Percentiles rank a stretch among this genome's conserved stretches.
These are phyloP conservation scores for Rhodamnia argentea DNA, from an alignment of 345 rosid genomes.

Conservation along the genomic window DNA sequence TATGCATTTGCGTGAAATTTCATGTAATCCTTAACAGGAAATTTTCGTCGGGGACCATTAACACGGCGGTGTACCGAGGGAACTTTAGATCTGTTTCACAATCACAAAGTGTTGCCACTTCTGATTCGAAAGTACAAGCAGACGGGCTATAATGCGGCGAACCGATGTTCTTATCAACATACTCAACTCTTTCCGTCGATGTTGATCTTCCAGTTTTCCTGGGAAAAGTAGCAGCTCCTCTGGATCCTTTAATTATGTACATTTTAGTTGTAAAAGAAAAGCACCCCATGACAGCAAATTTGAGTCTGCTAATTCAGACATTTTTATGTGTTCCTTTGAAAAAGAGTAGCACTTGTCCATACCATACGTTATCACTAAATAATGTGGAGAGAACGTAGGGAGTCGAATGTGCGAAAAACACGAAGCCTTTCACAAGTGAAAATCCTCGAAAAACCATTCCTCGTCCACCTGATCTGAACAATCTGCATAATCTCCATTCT, in stretches of 20 bases:
- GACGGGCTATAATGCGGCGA: background rate
- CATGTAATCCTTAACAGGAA: no score
- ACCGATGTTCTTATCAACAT: background rate
- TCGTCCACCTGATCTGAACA: background rate
- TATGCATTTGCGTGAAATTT: no score
- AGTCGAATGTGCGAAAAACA: background rate
- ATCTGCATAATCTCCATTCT: background rate
- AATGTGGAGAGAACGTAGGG: background rate
- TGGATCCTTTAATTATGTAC: background rate
- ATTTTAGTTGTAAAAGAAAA: background rate
- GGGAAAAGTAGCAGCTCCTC: background rate
- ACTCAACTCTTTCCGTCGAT: background rate
- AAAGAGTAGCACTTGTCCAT: background rate
- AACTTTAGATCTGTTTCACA: background rate
- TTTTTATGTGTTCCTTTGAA: background rate
- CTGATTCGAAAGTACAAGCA: background rate
- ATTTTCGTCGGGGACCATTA: no score
- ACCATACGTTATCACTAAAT: background rate
- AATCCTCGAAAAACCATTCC: background rate
- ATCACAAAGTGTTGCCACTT: background rate
- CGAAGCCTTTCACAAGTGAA: background rate
- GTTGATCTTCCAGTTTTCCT: background rate
- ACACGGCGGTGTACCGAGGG: background rate
- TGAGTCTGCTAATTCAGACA: background rate
- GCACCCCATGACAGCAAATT: background rate